Conservation (phyloP, 106 monocot genomes). For the Phalaenopsis equestris region DNA sequence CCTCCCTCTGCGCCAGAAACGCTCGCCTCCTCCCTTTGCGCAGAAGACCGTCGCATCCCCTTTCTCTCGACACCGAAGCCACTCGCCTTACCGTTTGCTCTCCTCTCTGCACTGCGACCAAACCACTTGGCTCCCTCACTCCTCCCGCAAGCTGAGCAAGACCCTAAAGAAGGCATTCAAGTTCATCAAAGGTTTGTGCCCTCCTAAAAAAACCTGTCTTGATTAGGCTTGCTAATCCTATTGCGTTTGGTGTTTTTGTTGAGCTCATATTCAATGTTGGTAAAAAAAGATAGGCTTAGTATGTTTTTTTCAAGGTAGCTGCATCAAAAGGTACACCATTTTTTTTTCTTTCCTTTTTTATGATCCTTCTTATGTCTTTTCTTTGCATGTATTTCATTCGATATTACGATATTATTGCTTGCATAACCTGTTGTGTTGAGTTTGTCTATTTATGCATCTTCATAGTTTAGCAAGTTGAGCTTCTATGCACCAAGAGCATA, state of each 20-base stretch:
- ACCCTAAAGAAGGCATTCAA: no score
- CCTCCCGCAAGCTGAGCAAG: no score
- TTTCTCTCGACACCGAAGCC: no score
- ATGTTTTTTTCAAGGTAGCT: not conserved
- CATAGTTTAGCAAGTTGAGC: not conserved
- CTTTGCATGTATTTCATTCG: not conserved
- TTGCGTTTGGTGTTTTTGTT: conserved; percentile 72
- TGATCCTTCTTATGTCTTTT: not conserved
- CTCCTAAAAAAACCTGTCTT: conserved; percentile 33
- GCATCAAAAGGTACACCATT: not conserved
- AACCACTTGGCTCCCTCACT: no score
- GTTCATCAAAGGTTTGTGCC: no score
- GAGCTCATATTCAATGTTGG: conserved; percentile 80
- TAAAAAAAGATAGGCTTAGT: conserved; percentile 41
- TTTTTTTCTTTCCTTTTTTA: not conserved
- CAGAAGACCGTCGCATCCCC: no score
- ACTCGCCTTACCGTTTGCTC: no score
- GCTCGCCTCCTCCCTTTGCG: no score
- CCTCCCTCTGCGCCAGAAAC: no score
- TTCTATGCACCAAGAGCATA: not conserved
- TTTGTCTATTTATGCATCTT: not conserved
- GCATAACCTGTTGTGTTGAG: not conserved
- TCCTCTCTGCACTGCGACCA: no score
- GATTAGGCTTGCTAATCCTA: conserved; percentile 46
- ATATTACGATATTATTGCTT: not conserved